Percentiles rank a stretch among this genome's conserved stretches.
These are phyloP conservation scores for Diutina pseudorugosa DNA, from an alignment of 1,139 yeast genomes.

Conservation along the genomic window DNA sequence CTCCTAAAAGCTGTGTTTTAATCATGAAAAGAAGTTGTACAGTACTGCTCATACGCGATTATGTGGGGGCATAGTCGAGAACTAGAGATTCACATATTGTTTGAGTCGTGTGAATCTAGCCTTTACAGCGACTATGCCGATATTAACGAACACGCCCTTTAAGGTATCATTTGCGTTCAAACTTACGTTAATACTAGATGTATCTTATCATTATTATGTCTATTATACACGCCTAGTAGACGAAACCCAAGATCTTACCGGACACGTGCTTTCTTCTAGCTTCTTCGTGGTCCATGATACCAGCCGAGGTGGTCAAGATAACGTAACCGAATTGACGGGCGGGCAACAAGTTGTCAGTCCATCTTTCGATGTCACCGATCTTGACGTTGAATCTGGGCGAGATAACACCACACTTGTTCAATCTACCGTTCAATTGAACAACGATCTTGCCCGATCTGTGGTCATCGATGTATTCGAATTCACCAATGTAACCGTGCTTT, in stretches of 20 bases:
- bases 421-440: conserved; percentile 93
- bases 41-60: no score
- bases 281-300: conserved; percentile 99
- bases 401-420: conserved; percentile 97
- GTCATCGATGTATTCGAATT: conserved; percentile 96
- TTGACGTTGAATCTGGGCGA: conserved; percentile 97
- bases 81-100: no score
- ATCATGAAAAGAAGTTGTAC: no score
- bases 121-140: no score
- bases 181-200: no score
- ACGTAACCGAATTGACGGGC: conserved; percentile 98
- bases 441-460: conserved; percentile 99
- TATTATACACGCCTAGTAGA: conserved; percentile 40
- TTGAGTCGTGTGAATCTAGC: no score
- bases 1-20: no score
- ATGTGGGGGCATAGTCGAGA: no score
- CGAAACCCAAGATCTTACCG: conserved; percentile 95
- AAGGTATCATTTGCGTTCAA: no score
- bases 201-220: background rate
- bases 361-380: conserved; percentile 87
- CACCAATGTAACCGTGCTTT: conserved; percentile 92
- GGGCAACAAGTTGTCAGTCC: conserved; percentile 96
- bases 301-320: conserved; percentile 94
- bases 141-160: no score
- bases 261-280: conserved; percentile 99